Evolutionary conservation across 2,329 filamentous ascomycete species (phyloP), one percentile per base, ranked within the genome.

Genomic region (Cryphonectria japonica): DNA sequence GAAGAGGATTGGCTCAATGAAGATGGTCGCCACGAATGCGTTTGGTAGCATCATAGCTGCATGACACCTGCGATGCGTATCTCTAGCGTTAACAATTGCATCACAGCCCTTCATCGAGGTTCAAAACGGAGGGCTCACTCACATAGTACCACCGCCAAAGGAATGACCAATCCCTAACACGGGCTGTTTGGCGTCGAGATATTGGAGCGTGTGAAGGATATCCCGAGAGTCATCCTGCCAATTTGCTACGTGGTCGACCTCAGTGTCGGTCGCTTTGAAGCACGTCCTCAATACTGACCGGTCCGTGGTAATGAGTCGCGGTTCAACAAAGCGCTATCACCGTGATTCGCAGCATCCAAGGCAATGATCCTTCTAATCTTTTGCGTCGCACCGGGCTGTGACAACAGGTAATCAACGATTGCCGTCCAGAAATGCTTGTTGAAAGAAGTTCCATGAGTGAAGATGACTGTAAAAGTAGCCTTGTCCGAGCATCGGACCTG

Each of bases 291-390:
- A 7, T n/a, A 5, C 57, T 26, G 0, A 72, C 70, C 67, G 61
- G 54, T 64, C 1, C 8, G 34, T 6, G 64, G 70, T n/a, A 72
- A 39, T 3, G 62, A 19, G 46, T 29, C 37, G 6, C 59, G 54
- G 8, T 72, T 72, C 13, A 72, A 59, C 3, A 69, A 1, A 0
- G 70, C 70, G 22, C 70, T 72, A 26, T 72, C 70, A 14, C 70
- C 70, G 29, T 72, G 70, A 43, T 72, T 72, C 11, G 67, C 70
- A 37, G 70, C 70, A n/a, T 72, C 70, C 26, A 72, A 14, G 34
- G 70, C n/a, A 19, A 72, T 52, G 14, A 72, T 26, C 4, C 70
- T 63, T 57, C 63, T 72, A 39, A 67, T 16, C 5, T 22, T 26
- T 6, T 19, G 22, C 11, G 32, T 69, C 9, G 63, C 26, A 7